A percentile compares a stretch with the other conserved stretches of the same genome.
These are phyloP conservation scores for Annulohypoxylon nitens DNA, from an alignment of 495 filamentous ascomycete species.

Conservation along the genomic window DNA sequence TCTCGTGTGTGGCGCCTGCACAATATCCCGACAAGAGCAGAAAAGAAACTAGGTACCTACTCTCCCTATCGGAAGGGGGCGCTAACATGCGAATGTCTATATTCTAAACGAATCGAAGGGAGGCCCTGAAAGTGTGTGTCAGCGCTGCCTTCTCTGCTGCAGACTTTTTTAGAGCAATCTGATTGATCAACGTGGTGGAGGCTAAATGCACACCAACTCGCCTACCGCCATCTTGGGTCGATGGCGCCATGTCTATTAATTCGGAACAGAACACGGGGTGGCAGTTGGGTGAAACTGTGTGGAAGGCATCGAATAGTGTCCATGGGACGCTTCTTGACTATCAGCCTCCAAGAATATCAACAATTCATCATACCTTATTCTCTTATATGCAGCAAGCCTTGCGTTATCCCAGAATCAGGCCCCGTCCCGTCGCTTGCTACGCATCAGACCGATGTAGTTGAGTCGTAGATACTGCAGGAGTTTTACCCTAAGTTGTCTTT, in stretches of 20 bases:
- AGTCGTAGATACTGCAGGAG: constrained; percentile 15
- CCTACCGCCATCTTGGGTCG: constrained; percentile 48
- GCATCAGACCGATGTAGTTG: constrained; percentile 26
- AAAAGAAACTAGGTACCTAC: constrained; percentile 45
- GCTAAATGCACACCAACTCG: constrained; percentile 48
- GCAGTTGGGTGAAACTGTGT: constrained; percentile 34
- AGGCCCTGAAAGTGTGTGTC: constrained; percentile 44
- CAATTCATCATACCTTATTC: constrained; percentile 40
- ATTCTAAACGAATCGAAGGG: constrained; percentile 38
- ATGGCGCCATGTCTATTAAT: constrained; percentile 48
- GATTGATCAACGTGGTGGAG: constrained; percentile 46
- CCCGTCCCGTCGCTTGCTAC: constrained; percentile 27
- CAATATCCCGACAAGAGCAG: constrained; percentile 49
- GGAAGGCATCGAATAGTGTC: constrained; percentile 22
- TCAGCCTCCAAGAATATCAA: constrained; percentile 39
- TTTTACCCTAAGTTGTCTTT: constrained; percentile 1
- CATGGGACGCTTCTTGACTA: constrained; percentile 29
- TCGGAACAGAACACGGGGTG: constrained; percentile 40
- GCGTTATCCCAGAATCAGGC: constrained; percentile 17
- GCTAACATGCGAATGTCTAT: constrained; percentile 50
- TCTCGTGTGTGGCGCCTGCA: constrained; percentile 53
- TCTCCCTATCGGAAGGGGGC: constrained; percentile 52
- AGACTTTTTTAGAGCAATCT: constrained; percentile 38
- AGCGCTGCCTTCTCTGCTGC: constrained; percentile 45
- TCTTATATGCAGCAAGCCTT: constrained; percentile 32